Evolutionary conservation across 768 basidiomycete genomes (phyloP), one percentile per base, ranked within the genome.

Genomic region (Tephrocybe sp.): DNA sequence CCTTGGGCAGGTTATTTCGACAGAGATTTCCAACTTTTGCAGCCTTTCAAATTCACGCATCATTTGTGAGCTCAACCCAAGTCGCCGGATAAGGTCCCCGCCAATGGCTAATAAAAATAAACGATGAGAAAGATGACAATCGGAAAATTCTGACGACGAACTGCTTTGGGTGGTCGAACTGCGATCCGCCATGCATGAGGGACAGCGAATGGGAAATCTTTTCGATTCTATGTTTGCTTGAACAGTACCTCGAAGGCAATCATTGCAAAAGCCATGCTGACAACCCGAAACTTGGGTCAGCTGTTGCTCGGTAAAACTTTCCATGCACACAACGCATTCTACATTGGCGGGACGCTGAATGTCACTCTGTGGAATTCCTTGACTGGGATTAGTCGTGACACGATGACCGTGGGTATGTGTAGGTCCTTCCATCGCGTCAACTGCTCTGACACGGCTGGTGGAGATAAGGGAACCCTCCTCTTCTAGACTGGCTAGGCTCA

Each of bases 161-260:
- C 49, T 15, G 11, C 49, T 26, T 17, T 50, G 15, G n/a, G 20
- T 44, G 28, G 41, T n/a, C 11, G 41, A 10, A 12, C 33, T 42
- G 25, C 25, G 45, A 15, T 65, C 60, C 9, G 69, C 64, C 14
- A 68, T 63, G 54, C 86, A 88, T 33, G 73, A 62, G 0, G 85
- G 85, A 61, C 85, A 88, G 15, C 76, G 58, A 24, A 88, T 77
- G 3, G 85, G 85, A 47, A 76, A 86, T 8, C 73, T 74, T 43
- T 73, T 74, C 26, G 80, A 80, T 14, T 71, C 67, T n/a, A 87
- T 68, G 65, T 75, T 77, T 8, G 73, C 65, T 33, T 56, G 57
- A 11, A 79, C 66, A 48, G 78, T 73, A 2, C 50, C 53, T 50
- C 61, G 66, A 45, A 85, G 51, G 60, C 86, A 87, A 1, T 67